Evolutionary conservation across 139 green algal species (phyloP).

Genomic region (Volvox reticuliferus): DNA sequence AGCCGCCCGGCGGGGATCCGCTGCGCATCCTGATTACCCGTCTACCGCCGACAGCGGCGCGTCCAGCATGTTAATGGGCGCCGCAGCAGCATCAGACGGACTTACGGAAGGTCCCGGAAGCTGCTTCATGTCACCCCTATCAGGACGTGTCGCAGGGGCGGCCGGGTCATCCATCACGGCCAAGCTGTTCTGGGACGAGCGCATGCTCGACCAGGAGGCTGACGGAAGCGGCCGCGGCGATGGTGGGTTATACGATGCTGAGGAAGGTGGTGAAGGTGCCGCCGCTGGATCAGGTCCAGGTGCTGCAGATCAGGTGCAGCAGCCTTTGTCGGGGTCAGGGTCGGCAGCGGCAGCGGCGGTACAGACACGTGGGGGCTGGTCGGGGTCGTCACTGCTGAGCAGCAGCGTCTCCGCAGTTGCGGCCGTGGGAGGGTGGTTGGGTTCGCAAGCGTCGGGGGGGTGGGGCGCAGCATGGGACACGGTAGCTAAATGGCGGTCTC

Average conservation of each 20-base stretch:
- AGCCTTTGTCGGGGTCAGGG: not conserved
- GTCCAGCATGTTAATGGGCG: not conserved
- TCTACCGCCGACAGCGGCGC: not conserved
- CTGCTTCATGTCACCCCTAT: not conserved
- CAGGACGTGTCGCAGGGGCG: not conserved
- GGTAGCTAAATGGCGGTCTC: not conserved
- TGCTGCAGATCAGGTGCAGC: not conserved
- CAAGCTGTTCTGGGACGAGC: not conserved
- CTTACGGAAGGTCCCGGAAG: not conserved
- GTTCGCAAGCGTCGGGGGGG: not conserved
- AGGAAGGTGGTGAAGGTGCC: not conserved
- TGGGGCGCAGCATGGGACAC: not conserved
- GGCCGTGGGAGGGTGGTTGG: constrained; percentile 2
- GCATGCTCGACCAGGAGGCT: not conserved
- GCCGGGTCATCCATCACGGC: not conserved
- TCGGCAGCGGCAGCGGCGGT: not conserved
- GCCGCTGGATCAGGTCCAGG: not conserved
- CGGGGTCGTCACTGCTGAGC: not conserved
- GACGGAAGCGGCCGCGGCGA: not conserved
- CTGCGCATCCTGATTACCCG: not conserved
- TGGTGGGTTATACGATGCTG: constrained; percentile 8
- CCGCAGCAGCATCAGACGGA: not conserved
- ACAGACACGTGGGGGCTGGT: not conserved
- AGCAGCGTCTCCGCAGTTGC: not conserved
- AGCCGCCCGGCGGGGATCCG: not conserved